Conservation (phyloP, 495 filamentous ascomycete genomes). For the Lepidopterella palustris region DNA sequence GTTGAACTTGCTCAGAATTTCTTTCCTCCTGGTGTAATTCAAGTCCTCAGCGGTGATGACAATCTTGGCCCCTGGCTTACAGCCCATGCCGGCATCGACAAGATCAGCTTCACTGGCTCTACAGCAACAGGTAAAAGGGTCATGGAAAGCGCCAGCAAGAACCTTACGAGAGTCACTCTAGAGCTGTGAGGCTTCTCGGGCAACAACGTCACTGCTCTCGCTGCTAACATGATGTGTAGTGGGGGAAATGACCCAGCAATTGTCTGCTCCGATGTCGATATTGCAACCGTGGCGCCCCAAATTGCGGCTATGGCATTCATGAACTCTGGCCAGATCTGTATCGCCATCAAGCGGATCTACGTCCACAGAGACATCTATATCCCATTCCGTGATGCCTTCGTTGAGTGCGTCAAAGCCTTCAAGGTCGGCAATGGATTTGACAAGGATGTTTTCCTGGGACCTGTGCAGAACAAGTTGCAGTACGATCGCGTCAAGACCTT, state of each 20-base stretch:
- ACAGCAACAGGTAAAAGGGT: slow-evolving; percentile 34
- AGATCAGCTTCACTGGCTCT: slow-evolving; percentile 35
- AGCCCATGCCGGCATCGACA: slow-evolving; percentile 26
- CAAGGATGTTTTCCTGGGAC: slow-evolving; percentile 44
- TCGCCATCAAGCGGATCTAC: slow-evolving; percentile 54
- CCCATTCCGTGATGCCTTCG: slow-evolving; percentile 45
- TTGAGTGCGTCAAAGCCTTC: slow-evolving; percentile 45
- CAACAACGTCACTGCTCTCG: background rate
- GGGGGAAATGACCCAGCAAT: slow-evolving; percentile 62
- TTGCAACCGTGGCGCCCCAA: slow-evolving; percentile 46
- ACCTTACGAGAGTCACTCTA: slow-evolving; percentile 42
- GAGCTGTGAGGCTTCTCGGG: slow-evolving; percentile 39
- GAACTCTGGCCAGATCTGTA: slow-evolving; percentile 53
- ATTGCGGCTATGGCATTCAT: slow-evolving; percentile 49
- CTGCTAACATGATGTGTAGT: slow-evolving; percentile 17
- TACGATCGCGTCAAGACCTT: slow-evolving; percentile 36
- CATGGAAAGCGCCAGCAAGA: slow-evolving; percentile 29
- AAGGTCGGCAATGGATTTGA: slow-evolving; percentile 42
- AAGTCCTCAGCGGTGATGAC: slow-evolving; percentile 50
- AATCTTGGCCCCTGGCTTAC: slow-evolving; percentile 32
- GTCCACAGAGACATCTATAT: slow-evolving; percentile 59
- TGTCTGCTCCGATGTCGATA: slow-evolving; percentile 55
- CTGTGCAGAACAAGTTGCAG: slow-evolving; percentile 53
- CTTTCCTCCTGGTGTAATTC: slow-evolving; percentile 52
- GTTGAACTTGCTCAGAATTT: slow-evolving; percentile 47